phyloP scores from a whole-genome alignment of 2,329 filamentous ascomycete genomes.

The Sporothrix schenckii region DNA sequence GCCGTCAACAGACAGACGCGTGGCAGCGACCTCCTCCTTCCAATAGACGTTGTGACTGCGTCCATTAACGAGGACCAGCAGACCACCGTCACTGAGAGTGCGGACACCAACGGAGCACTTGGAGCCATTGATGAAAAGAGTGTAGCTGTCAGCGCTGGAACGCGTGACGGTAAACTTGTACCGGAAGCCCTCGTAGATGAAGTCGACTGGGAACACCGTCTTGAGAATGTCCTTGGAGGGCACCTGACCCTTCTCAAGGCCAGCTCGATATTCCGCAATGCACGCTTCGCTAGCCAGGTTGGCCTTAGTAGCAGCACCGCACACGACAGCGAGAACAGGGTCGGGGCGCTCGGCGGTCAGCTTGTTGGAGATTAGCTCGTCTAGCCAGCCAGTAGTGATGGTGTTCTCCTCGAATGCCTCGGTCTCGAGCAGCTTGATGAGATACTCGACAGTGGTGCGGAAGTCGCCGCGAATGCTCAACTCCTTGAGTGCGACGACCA shows the following conservation, averaged over 20 bases:
- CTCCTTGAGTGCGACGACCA: constrained; percentile 98
- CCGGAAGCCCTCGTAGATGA: constrained; percentile 94
- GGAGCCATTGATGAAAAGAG: constrained; percentile 97
- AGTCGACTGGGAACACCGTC: constrained; percentile 96
- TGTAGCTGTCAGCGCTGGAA: constrained; percentile 90
- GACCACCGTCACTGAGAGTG: constrained; percentile 88
- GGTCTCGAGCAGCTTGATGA: constrained; percentile 98
- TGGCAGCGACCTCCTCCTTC: constrained; percentile 98
- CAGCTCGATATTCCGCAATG: constrained; percentile 81
- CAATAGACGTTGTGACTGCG: constrained; percentile 98
- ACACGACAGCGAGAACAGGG: constrained; percentile 89
- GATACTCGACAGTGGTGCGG: constrained; percentile 95
- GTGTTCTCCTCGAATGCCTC: constrained; percentile 99
- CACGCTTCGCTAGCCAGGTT: constrained; percentile 91
- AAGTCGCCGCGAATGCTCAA: constrained; percentile 99
- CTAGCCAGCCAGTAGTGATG: constrained; percentile 97
- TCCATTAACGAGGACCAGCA: constrained; percentile 86
- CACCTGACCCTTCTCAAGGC: constrained; percentile 95
- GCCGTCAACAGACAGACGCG: constrained; percentile 92
- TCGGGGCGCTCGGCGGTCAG: constrained; percentile 95
- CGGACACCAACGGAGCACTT: constrained; percentile 93
- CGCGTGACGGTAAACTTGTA: constrained; percentile 99
- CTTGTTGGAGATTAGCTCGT: constrained; percentile 97
- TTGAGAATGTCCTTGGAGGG: constrained; percentile 95
- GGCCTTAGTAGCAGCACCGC: constrained; percentile 91